Evolutionary conservation across 345 rosid species (phyloP).

Genomic region (Laguncularia racemosa): DNA sequence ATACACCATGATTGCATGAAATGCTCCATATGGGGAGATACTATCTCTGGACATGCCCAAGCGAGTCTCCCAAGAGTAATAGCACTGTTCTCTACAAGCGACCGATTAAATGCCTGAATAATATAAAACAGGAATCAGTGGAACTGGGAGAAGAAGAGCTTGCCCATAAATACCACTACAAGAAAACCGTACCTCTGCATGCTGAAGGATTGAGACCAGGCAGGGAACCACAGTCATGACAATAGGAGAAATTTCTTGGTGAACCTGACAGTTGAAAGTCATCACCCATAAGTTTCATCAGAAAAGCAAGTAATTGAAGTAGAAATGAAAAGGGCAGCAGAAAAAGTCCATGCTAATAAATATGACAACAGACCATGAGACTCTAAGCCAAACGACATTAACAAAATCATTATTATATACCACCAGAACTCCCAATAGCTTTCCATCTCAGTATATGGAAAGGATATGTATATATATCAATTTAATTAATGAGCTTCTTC

Average conservation of each 20-base stretch:
- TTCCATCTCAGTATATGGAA: too few relatives aligned
- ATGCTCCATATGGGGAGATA: slow-evolving; percentile 98
- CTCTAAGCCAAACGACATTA: too few relatives aligned
- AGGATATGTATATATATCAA: too few relatives aligned
- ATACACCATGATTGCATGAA: slow-evolving; percentile 96
- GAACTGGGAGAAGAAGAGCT: neutral
- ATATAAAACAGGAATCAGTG: slow-evolving; percentile 11
- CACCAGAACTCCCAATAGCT: too few relatives aligned
- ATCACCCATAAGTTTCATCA: neutral
- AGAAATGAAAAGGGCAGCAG: neutral
- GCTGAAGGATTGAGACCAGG: slow-evolving; percentile 76
- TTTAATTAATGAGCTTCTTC: too few relatives aligned
- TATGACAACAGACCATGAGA: too few relatives aligned
- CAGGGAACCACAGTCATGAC: slow-evolving; percentile 63
- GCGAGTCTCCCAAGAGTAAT: slow-evolving; percentile 97
- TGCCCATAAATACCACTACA: neutral
- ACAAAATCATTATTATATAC: too few relatives aligned
- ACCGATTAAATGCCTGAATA: slow-evolving; percentile 72
- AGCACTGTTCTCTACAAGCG: slow-evolving; percentile 91
- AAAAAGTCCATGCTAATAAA: neutral
- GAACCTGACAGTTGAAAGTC: slow-evolving; percentile 49
- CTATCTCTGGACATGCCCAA: slow-evolving; percentile 95
- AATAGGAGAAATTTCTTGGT: slow-evolving; percentile 81
- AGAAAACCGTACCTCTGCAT: slow-evolving; percentile 45
- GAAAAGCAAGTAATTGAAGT: neutral